A percentile compares a stretch with the other conserved stretches of the same genome.
These are phyloP conservation scores for Nasturtium officinale DNA, from an alignment of 345 rosid genomes.

Conservation along the genomic window DNA sequence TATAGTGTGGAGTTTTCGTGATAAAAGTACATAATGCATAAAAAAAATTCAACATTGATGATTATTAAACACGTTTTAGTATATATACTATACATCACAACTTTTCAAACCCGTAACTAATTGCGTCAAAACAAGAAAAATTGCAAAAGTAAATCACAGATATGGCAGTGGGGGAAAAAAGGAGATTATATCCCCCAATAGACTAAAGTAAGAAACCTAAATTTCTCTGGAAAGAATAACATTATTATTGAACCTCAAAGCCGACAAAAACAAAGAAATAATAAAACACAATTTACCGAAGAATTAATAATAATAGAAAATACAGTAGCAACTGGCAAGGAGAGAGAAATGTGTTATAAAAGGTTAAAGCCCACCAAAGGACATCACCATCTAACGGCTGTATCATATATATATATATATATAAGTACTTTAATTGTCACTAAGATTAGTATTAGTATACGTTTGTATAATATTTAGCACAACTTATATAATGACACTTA, in stretches of 20 bases:
- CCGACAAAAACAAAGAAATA: conserved; percentile 37
- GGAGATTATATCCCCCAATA: conserved; percentile 3
- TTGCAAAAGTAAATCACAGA: conserved; percentile 21
- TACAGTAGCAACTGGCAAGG: conserved; percentile 25
- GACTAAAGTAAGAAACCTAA: conserved; percentile 34
- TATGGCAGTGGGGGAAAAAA: conserved; percentile 21
- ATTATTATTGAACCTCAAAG: conserved; percentile 25
- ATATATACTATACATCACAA: neutral
- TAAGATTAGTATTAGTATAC: conserved; percentile 8
- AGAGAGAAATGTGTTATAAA: conserved; percentile 39
- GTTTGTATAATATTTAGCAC: conserved; percentile 1
- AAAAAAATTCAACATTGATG: conserved; percentile 15
- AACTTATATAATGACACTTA: neutral
- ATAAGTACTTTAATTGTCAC: conserved; percentile 5
- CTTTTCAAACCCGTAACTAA: conserved; percentile 19
- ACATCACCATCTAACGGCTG: conserved; percentile 31
- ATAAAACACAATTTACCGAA: conserved; percentile 23
- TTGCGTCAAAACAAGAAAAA: conserved; percentile 17
- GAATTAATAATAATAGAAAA: conserved; percentile 33
- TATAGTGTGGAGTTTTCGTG: neutral
- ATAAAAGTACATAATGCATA: conserved; percentile 2
- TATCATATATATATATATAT: neutral
- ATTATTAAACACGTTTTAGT: conserved; percentile 4
- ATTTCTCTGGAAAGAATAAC: conserved; percentile 6
- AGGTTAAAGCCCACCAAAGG: conserved; percentile 38